Evolutionary conservation across 495 filamentous ascomycete genomes (phyloP).

Genomic region (Trypethelium eluteriae): DNA sequence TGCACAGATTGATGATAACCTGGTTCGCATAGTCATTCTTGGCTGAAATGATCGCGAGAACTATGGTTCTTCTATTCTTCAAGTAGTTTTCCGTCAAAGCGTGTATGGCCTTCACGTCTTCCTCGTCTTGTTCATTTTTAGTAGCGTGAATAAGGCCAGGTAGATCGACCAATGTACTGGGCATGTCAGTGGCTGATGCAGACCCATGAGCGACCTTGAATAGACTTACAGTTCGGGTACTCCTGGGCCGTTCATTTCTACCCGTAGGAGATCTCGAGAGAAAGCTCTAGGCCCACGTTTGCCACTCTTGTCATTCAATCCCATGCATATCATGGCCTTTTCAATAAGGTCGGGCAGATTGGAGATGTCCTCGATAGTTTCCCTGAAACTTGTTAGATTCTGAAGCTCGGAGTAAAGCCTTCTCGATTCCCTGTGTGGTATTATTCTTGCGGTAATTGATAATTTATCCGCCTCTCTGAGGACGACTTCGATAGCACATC

Average conservation of each 20-base stretch:
- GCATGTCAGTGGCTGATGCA: not conserved
- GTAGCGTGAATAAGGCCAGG: slow-evolving; percentile 27
- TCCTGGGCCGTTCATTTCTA: slow-evolving; percentile 19
- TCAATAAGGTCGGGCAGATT: slow-evolving; percentile 13
- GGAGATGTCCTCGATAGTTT: not conserved
- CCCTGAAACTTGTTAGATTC: not conserved
- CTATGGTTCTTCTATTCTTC: slow-evolving; percentile 44
- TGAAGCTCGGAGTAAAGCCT: not conserved
- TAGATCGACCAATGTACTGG: slow-evolving; percentile 24
- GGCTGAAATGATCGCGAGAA: slow-evolving; percentile 55
- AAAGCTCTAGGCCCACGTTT: slow-evolving; percentile 6
- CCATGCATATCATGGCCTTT: slow-evolving; percentile 15
- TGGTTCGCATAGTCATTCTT: slow-evolving; percentile 47
- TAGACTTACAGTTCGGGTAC: slow-evolving; percentile 11
- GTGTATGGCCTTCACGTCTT: slow-evolving; percentile 23
- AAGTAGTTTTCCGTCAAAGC: slow-evolving; percentile 26
- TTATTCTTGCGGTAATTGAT: slow-evolving; percentile 10
- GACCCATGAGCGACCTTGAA: not conserved
- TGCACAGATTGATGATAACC: slow-evolving; percentile 39
- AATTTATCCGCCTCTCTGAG: slow-evolving; percentile 36
- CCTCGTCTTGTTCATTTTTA: slow-evolving; percentile 15
- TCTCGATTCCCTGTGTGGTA: not conserved
- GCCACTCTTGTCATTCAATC: not conserved
- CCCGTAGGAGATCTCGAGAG: slow-evolving; percentile 16
- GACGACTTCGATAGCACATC: slow-evolving; percentile 47